Percentiles rank a stretch among this genome's conserved stretches.
These are phyloP conservation scores for Phytopythium mirpurense DNA, from an alignment of 352 stramenopile genomes.

Conservation along the genomic window DNA sequence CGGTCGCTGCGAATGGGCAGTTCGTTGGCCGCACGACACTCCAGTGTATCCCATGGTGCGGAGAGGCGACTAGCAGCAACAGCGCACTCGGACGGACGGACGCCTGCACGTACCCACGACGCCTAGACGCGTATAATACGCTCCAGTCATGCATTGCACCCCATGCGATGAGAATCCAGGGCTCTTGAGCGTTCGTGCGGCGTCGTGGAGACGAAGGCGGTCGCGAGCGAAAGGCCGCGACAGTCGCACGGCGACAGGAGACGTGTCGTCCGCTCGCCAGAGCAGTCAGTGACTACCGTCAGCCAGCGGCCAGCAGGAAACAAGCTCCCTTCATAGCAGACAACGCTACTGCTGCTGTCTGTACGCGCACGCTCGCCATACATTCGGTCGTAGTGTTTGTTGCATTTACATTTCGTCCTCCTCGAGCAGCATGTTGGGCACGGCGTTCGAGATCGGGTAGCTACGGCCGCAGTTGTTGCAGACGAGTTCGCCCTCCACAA, in stretches of 20 bases:
- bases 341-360: no score
- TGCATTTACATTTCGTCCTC: slow-evolving; percentile 74
- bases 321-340: no score
- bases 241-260: not conserved
- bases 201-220: not conserved
- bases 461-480: slow-evolving; percentile 82
- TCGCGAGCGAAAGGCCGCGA: not conserved
- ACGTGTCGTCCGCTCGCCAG: not conserved
- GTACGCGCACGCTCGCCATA: not conserved
- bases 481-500: slow-evolving; percentile 77
- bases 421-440: slow-evolving; percentile 85
- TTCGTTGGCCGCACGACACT: no score
- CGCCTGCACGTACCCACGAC: no score
- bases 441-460: slow-evolving; percentile 73
- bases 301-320: no score
- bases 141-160: no score
- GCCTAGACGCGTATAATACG: no score
- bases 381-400: slow-evolving; percentile 5
- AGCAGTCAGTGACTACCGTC: no score
- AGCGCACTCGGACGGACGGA: no score
- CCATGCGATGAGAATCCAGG: slow-evolving; percentile 1
- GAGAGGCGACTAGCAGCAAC: no score
- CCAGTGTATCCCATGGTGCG: no score
- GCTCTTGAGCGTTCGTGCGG: not conserved
- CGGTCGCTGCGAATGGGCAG: no score